phyloP scores from a whole-genome alignment of 2,329 filamentous ascomycete species.

The Aureobasidium sp. region DNA sequence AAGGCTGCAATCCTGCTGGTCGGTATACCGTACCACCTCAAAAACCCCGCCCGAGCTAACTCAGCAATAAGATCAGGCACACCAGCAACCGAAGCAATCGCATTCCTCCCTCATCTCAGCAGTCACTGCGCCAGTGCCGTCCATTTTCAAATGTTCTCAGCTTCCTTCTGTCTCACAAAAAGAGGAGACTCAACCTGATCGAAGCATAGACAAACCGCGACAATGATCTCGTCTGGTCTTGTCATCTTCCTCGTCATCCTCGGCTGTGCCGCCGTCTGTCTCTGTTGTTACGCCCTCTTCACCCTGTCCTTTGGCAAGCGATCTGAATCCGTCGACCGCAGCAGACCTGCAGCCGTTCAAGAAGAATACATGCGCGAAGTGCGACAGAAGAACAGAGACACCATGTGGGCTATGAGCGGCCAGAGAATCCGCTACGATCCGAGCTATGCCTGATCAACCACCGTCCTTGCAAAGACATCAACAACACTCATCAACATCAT shows the following conservation, averaged over 20 bases:
- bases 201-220: not conserved
- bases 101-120: not conserved
- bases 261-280: conserved; percentile 9
- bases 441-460: not conserved
- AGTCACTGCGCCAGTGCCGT: not conserved
- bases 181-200: not conserved
- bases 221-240: conserved; percentile 7
- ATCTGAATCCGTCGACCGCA: not conserved
- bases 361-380: conserved; percentile 16
- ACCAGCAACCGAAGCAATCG: not conserved
- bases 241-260: conserved; percentile 14
- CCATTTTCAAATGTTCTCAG: not conserved
- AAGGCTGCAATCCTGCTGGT: conserved; percentile 4
- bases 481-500: not conserved
- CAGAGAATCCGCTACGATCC: not conserved
- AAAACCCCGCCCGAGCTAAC: conserved; percentile 5
- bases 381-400: conserved; percentile 11
- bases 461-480: not conserved
- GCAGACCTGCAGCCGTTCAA: conserved; percentile 11
- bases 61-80: not conserved
- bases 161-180: not conserved
- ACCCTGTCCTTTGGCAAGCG: not conserved
- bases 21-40: conserved; percentile 5
- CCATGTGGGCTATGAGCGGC: conserved; percentile 9
- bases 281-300: conserved; percentile 5